Conservation (phyloP, 225 moss, liverwort and hornwort species). For the Asterella californica region DNA sequence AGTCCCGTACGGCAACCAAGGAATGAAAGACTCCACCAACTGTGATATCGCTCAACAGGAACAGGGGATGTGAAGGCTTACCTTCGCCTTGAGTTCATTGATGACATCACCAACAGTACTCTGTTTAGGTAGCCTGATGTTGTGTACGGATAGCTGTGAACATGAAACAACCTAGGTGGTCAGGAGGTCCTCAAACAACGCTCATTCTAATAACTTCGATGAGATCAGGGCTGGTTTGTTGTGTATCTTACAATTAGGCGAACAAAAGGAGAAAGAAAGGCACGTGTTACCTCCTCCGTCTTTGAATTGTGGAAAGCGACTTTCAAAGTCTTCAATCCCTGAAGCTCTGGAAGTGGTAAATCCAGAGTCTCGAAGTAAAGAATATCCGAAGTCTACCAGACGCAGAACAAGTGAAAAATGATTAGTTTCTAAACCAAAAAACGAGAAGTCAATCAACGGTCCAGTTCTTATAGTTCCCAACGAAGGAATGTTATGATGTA, state of each 20-base stretch:
- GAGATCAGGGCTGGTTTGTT: not conserved
- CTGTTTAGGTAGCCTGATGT: slow-evolving; percentile 68
- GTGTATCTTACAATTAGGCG: not conserved
- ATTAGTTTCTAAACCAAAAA: not conserved
- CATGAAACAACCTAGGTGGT: not conserved
- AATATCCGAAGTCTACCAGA: slow-evolving; percentile 61
- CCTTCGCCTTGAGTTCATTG: slow-evolving; percentile 66
- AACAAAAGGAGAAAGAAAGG: not conserved
- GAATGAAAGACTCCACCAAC: too few relatives aligned
- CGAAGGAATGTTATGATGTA: not conserved
- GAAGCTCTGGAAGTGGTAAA: slow-evolving; percentile 75
- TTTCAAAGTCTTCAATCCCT: slow-evolving; percentile 71
- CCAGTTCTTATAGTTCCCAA: not conserved
- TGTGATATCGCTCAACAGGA: not conserved
- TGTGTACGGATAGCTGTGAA: slow-evolving; percentile 66
- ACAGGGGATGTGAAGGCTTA: slow-evolving; percentile 15
- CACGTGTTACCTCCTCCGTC: slow-evolving; percentile 65
- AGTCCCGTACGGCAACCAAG: too few relatives aligned
- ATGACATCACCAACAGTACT: slow-evolving; percentile 80
- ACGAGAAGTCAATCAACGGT: not conserved
- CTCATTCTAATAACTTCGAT: too few relatives aligned
- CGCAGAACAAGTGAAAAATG: too few relatives aligned
- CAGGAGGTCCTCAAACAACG: not conserved
- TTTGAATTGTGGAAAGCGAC: slow-evolving; percentile 69
- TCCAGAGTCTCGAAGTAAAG: slow-evolving; percentile 78